These are phyloP conservation scores for Endothia cerciana DNA, from an alignment of 2,329 filamentous ascomycete genomes.

Conservation along the genomic window DNA sequence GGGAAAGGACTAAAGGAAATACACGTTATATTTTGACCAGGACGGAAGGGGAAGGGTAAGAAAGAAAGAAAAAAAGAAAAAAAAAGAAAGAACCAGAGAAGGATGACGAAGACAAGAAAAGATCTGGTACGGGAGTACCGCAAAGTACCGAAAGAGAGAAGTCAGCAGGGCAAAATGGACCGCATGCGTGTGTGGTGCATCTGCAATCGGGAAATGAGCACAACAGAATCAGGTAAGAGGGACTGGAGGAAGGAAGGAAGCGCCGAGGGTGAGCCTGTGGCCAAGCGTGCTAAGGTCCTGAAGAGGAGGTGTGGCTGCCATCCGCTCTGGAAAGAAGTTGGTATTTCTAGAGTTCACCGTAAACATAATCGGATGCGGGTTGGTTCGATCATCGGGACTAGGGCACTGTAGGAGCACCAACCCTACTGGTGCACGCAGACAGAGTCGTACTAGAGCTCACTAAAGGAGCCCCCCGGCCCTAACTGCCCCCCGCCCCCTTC, in stretches of 20 bases:
- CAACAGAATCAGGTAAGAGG: slow-evolving; percentile 11
- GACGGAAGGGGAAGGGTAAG: too few relatives aligned
- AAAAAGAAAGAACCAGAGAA: not conserved
- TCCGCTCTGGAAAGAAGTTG: not conserved
- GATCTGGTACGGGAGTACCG: not conserved
- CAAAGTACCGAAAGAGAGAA: not conserved
- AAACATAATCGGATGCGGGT: too few relatives aligned
- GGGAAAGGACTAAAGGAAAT: not conserved
- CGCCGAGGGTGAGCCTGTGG: not conserved
- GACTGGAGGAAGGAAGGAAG: not conserved
- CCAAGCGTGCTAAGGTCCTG: not conserved
- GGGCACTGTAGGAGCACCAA: not conserved
- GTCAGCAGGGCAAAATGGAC: not conserved
- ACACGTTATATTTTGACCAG: not conserved
- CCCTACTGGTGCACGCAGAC: slow-evolving; percentile 1
- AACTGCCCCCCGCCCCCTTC: too few relatives aligned
- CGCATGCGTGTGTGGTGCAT: not conserved
- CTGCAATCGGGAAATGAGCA: slow-evolving; percentile 13
- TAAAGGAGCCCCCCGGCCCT: not conserved
- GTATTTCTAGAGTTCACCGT: not conserved
- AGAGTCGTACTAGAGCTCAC: not conserved
- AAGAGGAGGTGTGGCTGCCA: not conserved
- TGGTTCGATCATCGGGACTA: not conserved
- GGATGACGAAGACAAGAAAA: not conserved
- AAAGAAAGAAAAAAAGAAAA: too few relatives aligned